These are phyloP conservation scores for Pythium brachiatum DNA, from an alignment of 352 stramenopile species.

Conservation along the genomic window DNA sequence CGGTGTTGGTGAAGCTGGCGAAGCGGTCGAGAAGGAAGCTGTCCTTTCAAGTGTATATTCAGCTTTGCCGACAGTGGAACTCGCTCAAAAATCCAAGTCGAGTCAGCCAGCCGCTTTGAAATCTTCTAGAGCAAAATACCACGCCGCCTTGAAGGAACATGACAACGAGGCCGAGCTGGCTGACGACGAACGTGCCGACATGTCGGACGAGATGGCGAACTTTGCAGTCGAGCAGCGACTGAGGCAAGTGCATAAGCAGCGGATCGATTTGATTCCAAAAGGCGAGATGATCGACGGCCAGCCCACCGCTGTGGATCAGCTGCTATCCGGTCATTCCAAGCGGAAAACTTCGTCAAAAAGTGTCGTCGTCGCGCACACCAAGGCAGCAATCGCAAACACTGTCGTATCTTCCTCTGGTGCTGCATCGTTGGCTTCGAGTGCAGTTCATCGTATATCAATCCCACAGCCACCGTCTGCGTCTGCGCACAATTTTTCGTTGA, in stretches of 20 bases:
- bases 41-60: background rate
- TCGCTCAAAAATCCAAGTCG: background rate
- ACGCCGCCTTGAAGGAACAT: slow-evolving; percentile 3
- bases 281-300: slow-evolving; percentile 16
- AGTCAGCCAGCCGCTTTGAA: background rate
- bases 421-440: background rate
- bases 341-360: slow-evolving; percentile 18
- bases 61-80: background rate
- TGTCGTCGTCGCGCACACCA: slow-evolving; percentile 5
- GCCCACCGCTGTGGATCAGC: slow-evolving; percentile 20
- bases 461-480: slow-evolving; percentile 5
- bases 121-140: background rate
- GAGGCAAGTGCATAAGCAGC: slow-evolving; percentile 30
- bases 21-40: background rate
- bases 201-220: slow-evolving; percentile 8
- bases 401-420: background rate
- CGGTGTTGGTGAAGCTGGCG: slow-evolving; percentile 29
- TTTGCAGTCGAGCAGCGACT: slow-evolving; percentile 23
- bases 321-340: slow-evolving; percentile 13
- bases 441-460: background rate
- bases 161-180: slow-evolving; percentile 7
- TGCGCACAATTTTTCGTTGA: background rate
- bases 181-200: slow-evolving; percentile 21
- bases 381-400: slow-evolving; percentile 4
- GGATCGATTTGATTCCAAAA: slow-evolving; percentile 10